Evolutionary conservation across 169 alveolate species (phyloP).

Genomic region (Cryptosporidium baileyi): DNA sequence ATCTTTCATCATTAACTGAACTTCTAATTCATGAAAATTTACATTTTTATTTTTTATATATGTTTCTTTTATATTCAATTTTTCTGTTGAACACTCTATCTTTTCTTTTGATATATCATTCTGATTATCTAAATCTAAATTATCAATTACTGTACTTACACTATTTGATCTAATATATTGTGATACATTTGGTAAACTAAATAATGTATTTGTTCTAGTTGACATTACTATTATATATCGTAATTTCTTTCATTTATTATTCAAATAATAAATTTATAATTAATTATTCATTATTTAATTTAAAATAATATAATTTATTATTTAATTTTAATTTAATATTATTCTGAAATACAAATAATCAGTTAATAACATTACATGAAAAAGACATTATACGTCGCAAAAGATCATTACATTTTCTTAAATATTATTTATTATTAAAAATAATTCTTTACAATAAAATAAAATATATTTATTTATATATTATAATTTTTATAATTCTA

Average conservation of each 20-base stretch:
- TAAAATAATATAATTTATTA: neutral
- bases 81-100: neutral
- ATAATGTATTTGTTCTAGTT: conserved; percentile 40
- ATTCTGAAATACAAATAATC: conserved; percentile 2
- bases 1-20: conserved; percentile 59
- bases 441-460: neutral
- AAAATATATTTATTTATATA: too few relatives aligned
- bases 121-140: neutral
- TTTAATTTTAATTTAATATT: neutral
- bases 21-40: conserved; percentile 40
- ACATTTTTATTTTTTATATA: neutral
- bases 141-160: conserved; percentile 18
- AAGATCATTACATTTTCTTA: conserved; percentile 44
- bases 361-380: neutral
- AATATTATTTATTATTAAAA: neutral
- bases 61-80: neutral
- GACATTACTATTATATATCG: neutral
- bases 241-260: neutral
- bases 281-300: neutral
- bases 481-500: too few relatives aligned
- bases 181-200: conserved; percentile 36
- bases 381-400: conserved; percentile 61
- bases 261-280: neutral
- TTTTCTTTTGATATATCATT: neutral
- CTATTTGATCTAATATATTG: conserved; percentile 34